Conservation (phyloP, 768 basidiomycete genomes). For the Galerina sulciceps region DNA sequence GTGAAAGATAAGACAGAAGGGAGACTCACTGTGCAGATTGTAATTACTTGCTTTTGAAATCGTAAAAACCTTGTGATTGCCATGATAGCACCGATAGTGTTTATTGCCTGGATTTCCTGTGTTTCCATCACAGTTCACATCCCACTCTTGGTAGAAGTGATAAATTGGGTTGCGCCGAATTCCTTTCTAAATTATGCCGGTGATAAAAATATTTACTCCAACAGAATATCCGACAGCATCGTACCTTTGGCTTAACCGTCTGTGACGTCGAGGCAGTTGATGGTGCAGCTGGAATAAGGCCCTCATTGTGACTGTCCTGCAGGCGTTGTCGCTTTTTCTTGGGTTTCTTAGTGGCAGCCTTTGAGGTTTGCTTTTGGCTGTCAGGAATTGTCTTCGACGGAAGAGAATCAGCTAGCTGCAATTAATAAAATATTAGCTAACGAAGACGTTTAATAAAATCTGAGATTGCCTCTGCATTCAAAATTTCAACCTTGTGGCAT, state of each 20-base stretch:
- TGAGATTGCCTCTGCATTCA: neutral
- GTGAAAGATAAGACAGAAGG: neutral
- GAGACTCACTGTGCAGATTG: conserved; percentile 12
- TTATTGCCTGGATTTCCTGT: conserved; percentile 6
- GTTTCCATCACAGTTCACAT: conserved; percentile 2
- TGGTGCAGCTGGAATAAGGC: too few relatives aligned
- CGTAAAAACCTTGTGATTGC: conserved; percentile 7
- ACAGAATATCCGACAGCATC: neutral
- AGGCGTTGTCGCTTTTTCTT: neutral
- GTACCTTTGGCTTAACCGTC: neutral
- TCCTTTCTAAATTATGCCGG: neutral
- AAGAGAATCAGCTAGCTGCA: conserved; percentile 8
- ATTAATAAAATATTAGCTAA: neutral
- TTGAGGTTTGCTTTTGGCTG: neutral
- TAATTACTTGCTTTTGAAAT: conserved; percentile 10
- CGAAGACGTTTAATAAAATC: neutral
- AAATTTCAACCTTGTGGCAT: neutral
- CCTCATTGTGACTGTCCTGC: neutral
- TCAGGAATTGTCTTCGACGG: conserved; percentile 6
- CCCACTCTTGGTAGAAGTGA: conserved; percentile 13
- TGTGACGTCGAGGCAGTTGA: neutral
- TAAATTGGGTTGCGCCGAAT: conserved; percentile 5
- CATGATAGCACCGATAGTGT: conserved; percentile 20
- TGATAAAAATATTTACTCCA: neutral
- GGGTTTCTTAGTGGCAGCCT: neutral